Evolutionary conservation across 768 basidiomycete genomes (phyloP).

Genomic region (Tephrocybe sp.): DNA sequence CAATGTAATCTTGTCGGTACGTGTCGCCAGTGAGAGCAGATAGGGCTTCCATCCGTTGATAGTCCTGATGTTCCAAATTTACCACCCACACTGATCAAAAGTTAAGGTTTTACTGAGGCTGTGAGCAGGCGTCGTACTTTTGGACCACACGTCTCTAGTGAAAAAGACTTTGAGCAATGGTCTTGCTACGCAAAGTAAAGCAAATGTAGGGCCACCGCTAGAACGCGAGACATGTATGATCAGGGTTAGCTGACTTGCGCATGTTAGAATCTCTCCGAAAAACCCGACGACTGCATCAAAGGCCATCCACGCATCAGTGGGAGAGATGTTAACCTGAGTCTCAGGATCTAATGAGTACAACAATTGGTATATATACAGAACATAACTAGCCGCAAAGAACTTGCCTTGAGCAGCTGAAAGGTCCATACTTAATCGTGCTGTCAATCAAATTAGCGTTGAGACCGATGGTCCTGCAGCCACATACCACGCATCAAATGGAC

Average conservation of each 20-base stretch:
- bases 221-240: slow-evolving; percentile 29
- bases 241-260: slow-evolving; percentile 28
- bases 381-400: not conserved
- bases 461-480: not conserved
- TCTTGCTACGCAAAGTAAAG: slow-evolving; percentile 31
- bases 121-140: slow-evolving; percentile 18
- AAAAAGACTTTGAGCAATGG: slow-evolving; percentile 25
- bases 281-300: slow-evolving; percentile 25
- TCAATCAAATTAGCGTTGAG: not conserved
- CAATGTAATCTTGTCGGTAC: slow-evolving; percentile 39
- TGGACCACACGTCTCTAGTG: slow-evolving; percentile 26
- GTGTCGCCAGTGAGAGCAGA: slow-evolving; percentile 22
- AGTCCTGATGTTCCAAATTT: slow-evolving; percentile 28
- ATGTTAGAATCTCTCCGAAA: slow-evolving; percentile 13
- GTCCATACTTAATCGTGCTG: slow-evolving; percentile 22
- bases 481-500: slow-evolving; percentile 27
- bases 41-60: slow-evolving; percentile 31
- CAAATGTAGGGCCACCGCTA: slow-evolving; percentile 33
- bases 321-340: slow-evolving; percentile 16
- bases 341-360: slow-evolving; percentile 24
- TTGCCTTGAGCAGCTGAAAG: slow-evolving; percentile 22
- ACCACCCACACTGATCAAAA: slow-evolving; percentile 24
- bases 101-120: not conserved
- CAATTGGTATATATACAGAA: no score
- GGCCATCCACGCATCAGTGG: slow-evolving; percentile 24